phyloP scores from a whole-genome alignment of 2,329 filamentous ascomycete species.

The Chaetoscypha palmicola region DNA sequence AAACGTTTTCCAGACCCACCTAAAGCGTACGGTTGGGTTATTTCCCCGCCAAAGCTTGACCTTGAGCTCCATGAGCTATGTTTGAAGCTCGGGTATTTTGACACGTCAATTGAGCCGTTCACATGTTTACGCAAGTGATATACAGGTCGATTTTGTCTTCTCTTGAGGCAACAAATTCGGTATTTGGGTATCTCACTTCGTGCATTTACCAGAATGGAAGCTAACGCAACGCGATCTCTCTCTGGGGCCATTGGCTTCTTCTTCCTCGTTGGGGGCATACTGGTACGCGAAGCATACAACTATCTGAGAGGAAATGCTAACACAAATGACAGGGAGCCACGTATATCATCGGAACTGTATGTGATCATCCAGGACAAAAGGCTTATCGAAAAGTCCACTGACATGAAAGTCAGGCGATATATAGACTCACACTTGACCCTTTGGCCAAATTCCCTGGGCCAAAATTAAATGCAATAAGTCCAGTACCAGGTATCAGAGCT shows the following conservation, averaged over 20 bases:
- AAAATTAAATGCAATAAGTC: constrained; percentile 16
- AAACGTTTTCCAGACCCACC: constrained; percentile 7
- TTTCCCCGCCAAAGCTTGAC: too few species aligned
- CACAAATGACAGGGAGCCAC: not conserved
- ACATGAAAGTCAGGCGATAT: constrained; percentile 8
- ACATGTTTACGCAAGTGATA: not conserved
- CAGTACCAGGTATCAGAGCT: constrained; percentile 10
- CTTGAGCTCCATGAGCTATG: not conserved
- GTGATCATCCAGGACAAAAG: too few species aligned
- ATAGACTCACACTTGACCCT: constrained; percentile 25
- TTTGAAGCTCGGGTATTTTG: not conserved
- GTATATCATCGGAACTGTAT: constrained; percentile 8
- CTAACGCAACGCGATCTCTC: constrained; percentile 3
- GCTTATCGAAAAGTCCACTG: too few species aligned
- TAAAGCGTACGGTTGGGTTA: too few species aligned
- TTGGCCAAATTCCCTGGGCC: constrained; percentile 31
- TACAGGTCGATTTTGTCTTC: not conserved
- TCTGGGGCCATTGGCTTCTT: constrained; percentile 9
- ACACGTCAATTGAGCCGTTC: not conserved
- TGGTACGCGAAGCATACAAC: constrained; percentile 2
- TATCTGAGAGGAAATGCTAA: not conserved
- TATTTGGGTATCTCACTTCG: not conserved
- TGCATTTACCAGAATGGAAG: constrained; percentile 7
- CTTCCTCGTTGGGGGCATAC: constrained; percentile 1
- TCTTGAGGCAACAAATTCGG: not conserved